Conservation (phyloP, 2,329 filamentous ascomycete genomes). For the Pyricularia grisea region DNA sequence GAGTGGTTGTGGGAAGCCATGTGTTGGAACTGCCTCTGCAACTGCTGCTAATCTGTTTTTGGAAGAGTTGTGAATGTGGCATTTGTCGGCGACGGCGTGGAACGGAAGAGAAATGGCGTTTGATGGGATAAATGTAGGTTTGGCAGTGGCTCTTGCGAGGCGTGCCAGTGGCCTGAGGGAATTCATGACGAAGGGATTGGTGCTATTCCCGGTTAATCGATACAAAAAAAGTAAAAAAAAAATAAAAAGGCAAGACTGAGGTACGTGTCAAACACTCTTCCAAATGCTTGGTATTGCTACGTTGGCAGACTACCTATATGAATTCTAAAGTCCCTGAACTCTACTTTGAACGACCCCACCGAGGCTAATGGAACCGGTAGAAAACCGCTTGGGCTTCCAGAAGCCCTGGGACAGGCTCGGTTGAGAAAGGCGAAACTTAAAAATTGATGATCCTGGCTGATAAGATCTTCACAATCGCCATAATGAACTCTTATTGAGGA, state of each 20-base stretch:
- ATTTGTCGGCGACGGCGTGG: neutral
- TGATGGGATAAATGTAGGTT: neutral
- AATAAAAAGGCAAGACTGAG: neutral
- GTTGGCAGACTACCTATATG: neutral
- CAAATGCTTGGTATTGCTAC: neutral
- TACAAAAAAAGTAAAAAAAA: neutral
- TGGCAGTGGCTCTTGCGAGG: neutral
- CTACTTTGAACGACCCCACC: neutral
- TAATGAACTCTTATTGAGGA: neutral
- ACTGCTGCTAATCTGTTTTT: neutral
- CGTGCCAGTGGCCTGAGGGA: neutral
- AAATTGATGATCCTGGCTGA: neutral
- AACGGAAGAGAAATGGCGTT: neutral
- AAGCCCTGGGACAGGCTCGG: no score
- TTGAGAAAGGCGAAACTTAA: no score
- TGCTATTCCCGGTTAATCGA: no score
- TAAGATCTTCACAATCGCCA: neutral
- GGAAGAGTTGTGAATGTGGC: neutral
- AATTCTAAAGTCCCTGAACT: neutral
- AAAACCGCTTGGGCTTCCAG: no score
- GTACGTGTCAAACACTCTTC: no score
- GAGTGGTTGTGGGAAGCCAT: neutral
- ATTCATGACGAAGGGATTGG: neutral
- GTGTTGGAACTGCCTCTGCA: neutral
- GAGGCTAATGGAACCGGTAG: neutral